A percentile compares a stretch with the other conserved stretches of the same genome.
These are phyloP conservation scores for Botrytis hyacinthi DNA, from an alignment of 2,329 filamentous ascomycete genomes.

Conservation along the genomic window DNA sequence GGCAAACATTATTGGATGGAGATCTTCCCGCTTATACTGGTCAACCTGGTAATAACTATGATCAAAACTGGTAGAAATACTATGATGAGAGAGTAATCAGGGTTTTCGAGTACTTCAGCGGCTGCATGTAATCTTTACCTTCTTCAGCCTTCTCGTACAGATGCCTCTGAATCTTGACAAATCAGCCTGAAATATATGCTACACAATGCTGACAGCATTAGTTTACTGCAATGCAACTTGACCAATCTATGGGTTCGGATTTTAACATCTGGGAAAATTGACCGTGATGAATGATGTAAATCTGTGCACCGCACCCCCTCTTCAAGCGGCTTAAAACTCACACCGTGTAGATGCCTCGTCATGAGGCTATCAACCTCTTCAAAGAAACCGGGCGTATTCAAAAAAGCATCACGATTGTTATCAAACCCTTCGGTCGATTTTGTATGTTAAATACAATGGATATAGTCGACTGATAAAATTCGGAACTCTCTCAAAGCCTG, in stretches of 20 bases:
- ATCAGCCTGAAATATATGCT: neutral
- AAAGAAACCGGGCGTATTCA: neutral
- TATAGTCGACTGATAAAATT: too few species aligned
- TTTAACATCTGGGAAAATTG: neutral
- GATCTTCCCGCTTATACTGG: constrained; percentile 30
- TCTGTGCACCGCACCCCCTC: neutral
- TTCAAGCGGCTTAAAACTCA: neutral
- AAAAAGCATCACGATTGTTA: neutral
- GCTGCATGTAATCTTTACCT: neutral
- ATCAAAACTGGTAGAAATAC: neutral
- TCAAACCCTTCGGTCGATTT: neutral
- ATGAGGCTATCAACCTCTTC: neutral
- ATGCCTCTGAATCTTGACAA: neutral
- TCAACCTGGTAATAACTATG: neutral
- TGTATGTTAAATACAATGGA: too few species aligned
- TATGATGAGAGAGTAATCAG: neutral
- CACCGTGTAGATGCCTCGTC: neutral
- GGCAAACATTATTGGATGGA: constrained; percentile 36
- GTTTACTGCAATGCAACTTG: neutral
- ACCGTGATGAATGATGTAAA: neutral
- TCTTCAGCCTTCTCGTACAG: neutral
- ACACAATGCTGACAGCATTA: neutral
- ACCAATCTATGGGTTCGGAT: neutral
- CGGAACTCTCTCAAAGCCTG: too few species aligned
- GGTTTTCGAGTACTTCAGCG: neutral